Conservation (phyloP, 2,329 filamentous ascomycete species). For the Fusarium liriodendri region DNA sequence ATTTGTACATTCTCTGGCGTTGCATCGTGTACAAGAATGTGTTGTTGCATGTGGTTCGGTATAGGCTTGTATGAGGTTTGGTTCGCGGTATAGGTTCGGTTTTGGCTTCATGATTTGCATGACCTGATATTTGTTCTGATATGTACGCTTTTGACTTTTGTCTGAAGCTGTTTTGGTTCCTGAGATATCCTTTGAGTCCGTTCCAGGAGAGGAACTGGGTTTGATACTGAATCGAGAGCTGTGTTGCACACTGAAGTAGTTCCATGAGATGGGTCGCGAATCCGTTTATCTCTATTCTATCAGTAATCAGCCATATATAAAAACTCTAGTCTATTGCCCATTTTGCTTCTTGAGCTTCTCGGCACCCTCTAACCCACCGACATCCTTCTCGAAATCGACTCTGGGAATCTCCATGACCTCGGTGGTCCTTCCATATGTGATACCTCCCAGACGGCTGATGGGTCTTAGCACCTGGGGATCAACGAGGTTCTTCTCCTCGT, state of each 20-base stretch:
- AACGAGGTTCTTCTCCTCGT: slow-evolving; percentile 78
- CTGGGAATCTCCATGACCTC: slow-evolving; percentile 79
- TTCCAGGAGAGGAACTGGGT: neutral
- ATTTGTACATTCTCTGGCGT: slow-evolving; percentile 18
- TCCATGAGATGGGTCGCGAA: neutral
- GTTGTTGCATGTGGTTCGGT: slow-evolving; percentile 9
- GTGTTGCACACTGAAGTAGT: neutral
- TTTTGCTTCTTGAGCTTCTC: slow-evolving; percentile 59
- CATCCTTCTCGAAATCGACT: slow-evolving; percentile 65
- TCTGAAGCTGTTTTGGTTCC: slow-evolving; percentile 8
- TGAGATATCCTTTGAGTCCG: neutral
- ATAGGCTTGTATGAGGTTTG: slow-evolving; percentile 19
- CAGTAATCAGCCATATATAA: slow-evolving; percentile 2
- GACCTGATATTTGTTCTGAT: neutral
- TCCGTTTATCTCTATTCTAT: slow-evolving; percentile 17
- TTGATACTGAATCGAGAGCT: slow-evolving; percentile 1
- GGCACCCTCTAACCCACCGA: slow-evolving; percentile 64
- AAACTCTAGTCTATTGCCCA: slow-evolving; percentile 15
- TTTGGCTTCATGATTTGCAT: slow-evolving; percentile 15
- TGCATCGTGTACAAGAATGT: slow-evolving; percentile 5
- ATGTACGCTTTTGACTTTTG: neutral
- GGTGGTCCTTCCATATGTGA: slow-evolving; percentile 80
- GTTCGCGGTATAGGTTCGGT: slow-evolving; percentile 12
- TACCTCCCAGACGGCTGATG: slow-evolving; percentile 83
- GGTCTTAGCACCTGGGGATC: slow-evolving; percentile 82